Percentiles rank a stretch among this genome's conserved stretches.
These are phyloP conservation scores for Dipteronia sinensis DNA, from an alignment of 345 rosid species.

Conservation along the genomic window DNA sequence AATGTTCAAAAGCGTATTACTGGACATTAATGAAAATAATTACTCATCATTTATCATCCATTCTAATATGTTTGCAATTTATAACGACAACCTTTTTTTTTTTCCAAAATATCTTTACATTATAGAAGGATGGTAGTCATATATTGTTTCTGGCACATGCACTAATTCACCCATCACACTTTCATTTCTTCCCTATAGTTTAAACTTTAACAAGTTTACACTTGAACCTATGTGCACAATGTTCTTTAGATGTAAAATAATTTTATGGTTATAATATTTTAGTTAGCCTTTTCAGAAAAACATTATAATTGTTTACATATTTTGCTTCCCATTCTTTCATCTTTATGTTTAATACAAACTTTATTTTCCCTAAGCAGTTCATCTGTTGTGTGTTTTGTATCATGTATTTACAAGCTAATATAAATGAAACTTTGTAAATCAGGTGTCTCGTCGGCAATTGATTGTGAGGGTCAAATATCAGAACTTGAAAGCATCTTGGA, in stretches of 20 bases:
- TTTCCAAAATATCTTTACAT: background rate
- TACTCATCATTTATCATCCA: too few species aligned
- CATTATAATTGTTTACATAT: background rate
- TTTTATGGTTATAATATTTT: background rate
- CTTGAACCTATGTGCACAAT: background rate
- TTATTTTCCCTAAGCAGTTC: background rate
- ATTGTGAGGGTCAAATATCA: constrained; percentile 65
- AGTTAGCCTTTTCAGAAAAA: background rate
- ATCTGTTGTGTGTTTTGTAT: background rate
- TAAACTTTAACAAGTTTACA: background rate
- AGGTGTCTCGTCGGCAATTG: constrained; percentile 50
- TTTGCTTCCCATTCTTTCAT: background rate
- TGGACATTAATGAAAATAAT: background rate
- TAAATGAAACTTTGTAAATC: constrained; percentile 19
- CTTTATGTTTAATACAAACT: background rate
- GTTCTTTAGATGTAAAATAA: background rate
- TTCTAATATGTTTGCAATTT: background rate
- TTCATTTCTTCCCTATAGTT: background rate
- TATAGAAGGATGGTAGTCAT: background rate
- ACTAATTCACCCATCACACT: background rate
- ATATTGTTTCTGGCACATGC: background rate
- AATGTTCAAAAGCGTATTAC: background rate
- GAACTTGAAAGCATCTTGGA: constrained; percentile 80
- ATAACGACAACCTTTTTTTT: background rate
- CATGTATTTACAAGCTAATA: constrained; percentile 7